Base-by-base conservation (phyloP, 2,329 filamentous ascomycete species). In the Tolypocladium album region DNA sequence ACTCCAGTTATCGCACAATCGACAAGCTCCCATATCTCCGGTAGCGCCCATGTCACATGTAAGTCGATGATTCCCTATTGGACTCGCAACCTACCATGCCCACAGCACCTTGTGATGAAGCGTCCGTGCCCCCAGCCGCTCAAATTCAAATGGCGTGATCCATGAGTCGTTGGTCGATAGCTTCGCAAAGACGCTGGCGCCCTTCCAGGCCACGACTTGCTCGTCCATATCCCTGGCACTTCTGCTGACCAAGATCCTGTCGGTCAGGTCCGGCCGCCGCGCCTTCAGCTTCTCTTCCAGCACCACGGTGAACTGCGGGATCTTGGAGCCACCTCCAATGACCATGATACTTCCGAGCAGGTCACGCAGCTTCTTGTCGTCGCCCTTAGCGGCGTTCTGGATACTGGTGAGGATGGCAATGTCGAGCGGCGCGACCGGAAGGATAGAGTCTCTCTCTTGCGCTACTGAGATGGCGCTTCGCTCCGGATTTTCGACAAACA, bases 151-250 rank as follows among this genome's bases (percentile, higher is more conserved):
- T 55, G 85, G 84, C 17, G 88, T 88, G 69, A 97, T 90, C 94
- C 94, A 99, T 68, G 89, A 94, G 73, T 99, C 94, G 75, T 97
- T 97, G 20, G 91, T 92, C 55, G 87, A 84, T 66, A 97, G 77
- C 76, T 96, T 92, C 3, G 91, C 92, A 78, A 97, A 99, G 20
- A 99, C 92, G 71, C 92, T 96, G 0, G 90, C 94, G 4, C 94
- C 94, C 81, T 99, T 99, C 94, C 94, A 99, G 11, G 88, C 87
- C 58, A 97, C 89, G n/a, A 97, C 92, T 75, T 97, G 92, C 62
- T 94, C 91, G 74, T 99, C 94, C 78, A 99, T 88, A 67, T 99
- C 94, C 67, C 93, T 82, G 0, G 94, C 94, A 81, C 81, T 94
- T 62, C 81, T 78, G 62, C 83, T 85, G 58, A 87, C 84, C 31